phyloP scores from a whole-genome alignment of 352 stramenopile species.

The Pythium scleroteichum region DNA sequence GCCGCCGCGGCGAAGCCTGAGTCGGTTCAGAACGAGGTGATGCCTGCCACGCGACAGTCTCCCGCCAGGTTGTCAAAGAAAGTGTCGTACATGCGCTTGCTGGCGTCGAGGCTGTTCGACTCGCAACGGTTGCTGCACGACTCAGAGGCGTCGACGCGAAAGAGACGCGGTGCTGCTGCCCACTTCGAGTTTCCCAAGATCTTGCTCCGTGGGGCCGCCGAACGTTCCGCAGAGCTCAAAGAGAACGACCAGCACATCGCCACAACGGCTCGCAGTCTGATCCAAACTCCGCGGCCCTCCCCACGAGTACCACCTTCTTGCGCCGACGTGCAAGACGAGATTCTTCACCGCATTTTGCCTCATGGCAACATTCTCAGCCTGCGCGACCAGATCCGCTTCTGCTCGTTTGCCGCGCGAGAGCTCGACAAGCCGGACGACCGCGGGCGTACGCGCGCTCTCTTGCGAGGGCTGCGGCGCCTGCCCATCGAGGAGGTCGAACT shows the following conservation, averaged over 20 bases:
- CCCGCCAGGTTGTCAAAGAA: conserved; percentile 6
- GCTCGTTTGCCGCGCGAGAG: conserved; percentile 33
- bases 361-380: conserved; percentile 45
- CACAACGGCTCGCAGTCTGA: neutral
- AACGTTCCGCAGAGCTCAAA: conserved; percentile 24
- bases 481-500: conserved; percentile 47
- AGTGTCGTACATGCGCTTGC: conserved; percentile 20
- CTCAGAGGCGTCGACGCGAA: neutral
- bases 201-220: conserved; percentile 20
- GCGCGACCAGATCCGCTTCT: conserved; percentile 50
- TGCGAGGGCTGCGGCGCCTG: conserved; percentile 45
- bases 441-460: conserved; percentile 39
- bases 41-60: neutral
- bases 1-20: neutral
- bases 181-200: conserved; percentile 55
- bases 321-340: conserved; percentile 43
- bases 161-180: conserved; percentile 11
- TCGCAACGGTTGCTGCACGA: conserved; percentile 1
- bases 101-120: conserved; percentile 24
- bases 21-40: neutral
- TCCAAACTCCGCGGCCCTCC: neutral
- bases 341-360: conserved; percentile 46
- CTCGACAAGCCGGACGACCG: conserved; percentile 29
- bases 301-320: conserved; percentile 30
- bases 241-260: neutral